Evolutionary conservation across 306 rosid species (phyloP).

Genomic region (Bauhinia variegata): DNA sequence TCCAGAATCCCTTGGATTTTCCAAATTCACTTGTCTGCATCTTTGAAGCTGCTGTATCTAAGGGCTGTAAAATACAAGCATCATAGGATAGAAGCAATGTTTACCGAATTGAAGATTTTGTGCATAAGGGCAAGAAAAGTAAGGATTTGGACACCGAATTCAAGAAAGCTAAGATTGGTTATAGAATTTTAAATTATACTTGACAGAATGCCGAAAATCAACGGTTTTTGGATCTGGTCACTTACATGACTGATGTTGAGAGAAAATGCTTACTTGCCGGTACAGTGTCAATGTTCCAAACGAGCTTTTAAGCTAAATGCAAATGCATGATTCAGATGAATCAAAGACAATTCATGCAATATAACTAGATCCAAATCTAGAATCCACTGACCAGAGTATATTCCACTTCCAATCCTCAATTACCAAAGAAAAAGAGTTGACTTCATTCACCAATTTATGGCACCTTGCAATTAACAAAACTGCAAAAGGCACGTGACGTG

Average conservation of each 20-base stretch:
- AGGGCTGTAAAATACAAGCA: conserved; percentile 62
- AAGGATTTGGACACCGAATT: background rate
- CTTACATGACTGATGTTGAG: too few species aligned
- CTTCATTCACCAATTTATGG: conserved; percentile 3
- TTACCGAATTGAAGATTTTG: background rate
- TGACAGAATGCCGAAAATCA: background rate
- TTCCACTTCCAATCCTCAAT: too few species aligned
- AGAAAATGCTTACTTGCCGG: too few species aligned
- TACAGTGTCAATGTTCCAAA: too few species aligned
- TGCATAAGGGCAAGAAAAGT: conserved; percentile 5
- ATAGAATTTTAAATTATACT: conserved; percentile 3
- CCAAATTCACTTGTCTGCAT: conserved; percentile 99
- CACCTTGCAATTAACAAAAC: background rate
- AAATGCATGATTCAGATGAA: too few species aligned
- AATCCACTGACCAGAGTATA: too few species aligned
- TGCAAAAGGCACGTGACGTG: background rate
- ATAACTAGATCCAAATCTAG: too few species aligned
- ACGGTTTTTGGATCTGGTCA: too few species aligned
- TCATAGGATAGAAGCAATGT: background rate
- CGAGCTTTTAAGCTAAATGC: too few species aligned
- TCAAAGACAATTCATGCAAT: too few species aligned
- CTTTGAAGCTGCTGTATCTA: conserved; percentile 87
- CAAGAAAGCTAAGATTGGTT: background rate
- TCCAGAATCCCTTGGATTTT: conserved; percentile 89
- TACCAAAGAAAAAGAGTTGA: background rate